Conservation (phyloP, 208 protist genomes). For the Phytomonas francai region DNA sequence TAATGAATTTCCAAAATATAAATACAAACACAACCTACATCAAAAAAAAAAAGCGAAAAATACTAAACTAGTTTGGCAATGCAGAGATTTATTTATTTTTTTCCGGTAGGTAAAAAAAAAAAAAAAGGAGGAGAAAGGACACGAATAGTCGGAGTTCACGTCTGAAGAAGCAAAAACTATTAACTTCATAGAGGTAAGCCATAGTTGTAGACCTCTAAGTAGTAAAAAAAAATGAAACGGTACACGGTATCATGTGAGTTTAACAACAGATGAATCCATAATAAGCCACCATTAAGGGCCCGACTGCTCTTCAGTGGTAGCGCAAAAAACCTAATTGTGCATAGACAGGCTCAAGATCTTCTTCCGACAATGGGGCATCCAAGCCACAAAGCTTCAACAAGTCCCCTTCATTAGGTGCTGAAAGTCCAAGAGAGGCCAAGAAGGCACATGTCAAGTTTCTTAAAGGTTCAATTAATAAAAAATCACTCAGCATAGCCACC, state of each 20-base stretch:
- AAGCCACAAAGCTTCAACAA: slow-evolving; percentile 63
- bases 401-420: slow-evolving; percentile 48
- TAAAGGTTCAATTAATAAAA: slow-evolving; percentile 76
- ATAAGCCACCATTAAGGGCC: not conserved
- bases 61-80: not conserved
- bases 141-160: not conserved
- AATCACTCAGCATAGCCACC: slow-evolving; percentile 82
- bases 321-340: slow-evolving; percentile 73
- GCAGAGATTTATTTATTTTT: slow-evolving; percentile 3
- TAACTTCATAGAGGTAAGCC: not conserved
- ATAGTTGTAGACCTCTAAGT: not conserved
- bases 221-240: slow-evolving; percentile 8
- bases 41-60: slow-evolving; percentile 1
- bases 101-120: slow-evolving; percentile 11
- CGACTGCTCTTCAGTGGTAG: slow-evolving; percentile 5
- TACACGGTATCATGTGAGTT: not conserved
- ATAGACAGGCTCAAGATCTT: slow-evolving; percentile 73
- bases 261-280: not conserved
- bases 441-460: slow-evolving; percentile 75
- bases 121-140: not conserved
- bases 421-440: slow-evolving; percentile 63
- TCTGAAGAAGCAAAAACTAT: not conserved
- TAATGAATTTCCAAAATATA: not conserved
- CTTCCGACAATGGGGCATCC: slow-evolving; percentile 37
- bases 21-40: slow-evolving; percentile 1